Evolutionary conservation across 2,329 filamentous ascomycete species (phyloP).

Genomic region (Clonostachys chloroleuca): DNA sequence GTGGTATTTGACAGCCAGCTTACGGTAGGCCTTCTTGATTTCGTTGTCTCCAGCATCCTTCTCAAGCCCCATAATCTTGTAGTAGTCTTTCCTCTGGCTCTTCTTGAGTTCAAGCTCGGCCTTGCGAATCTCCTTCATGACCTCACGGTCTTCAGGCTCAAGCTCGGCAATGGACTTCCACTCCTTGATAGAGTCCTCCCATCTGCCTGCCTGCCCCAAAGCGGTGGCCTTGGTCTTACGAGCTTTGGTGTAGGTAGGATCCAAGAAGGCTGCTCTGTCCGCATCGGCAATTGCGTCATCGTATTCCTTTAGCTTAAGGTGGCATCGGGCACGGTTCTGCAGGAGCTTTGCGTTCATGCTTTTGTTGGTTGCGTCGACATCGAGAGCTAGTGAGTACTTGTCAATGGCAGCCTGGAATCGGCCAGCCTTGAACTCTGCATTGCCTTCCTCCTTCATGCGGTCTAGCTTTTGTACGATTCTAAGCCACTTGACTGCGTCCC

Average conservation of each 20-base stretch:
- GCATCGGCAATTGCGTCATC: slow-evolving; percentile 80
- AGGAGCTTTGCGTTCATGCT: slow-evolving; percentile 92
- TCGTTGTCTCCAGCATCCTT: slow-evolving; percentile 81
- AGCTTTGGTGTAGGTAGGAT: slow-evolving; percentile 83
- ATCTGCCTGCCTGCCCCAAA: slow-evolving; percentile 76
- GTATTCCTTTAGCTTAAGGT: slow-evolving; percentile 79
- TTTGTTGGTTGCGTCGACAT: slow-evolving; percentile 83
- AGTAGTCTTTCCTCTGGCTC: slow-evolving; percentile 95
- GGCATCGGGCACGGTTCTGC: slow-evolving; percentile 87
- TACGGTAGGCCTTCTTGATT: slow-evolving; percentile 97
- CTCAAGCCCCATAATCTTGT: slow-evolving; percentile 87
- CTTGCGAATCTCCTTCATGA: slow-evolving; percentile 80
- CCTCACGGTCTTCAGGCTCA: slow-evolving; percentile 75
- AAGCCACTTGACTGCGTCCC: slow-evolving; percentile 82
- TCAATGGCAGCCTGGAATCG: slow-evolving; percentile 77
- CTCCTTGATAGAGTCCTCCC: slow-evolving; percentile 88
- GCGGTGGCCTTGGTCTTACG: slow-evolving; percentile 93
- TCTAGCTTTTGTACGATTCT: slow-evolving; percentile 88
- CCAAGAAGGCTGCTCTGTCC: slow-evolving; percentile 76
- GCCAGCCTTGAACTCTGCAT: slow-evolving; percentile 81
- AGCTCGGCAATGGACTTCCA: slow-evolving; percentile 82
- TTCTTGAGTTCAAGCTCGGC: slow-evolving; percentile 97
- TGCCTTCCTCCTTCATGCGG: slow-evolving; percentile 91
- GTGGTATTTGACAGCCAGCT: slow-evolving; percentile 89
- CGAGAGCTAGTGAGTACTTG: slow-evolving; percentile 77